These are phyloP conservation scores for Soucietia sequanensis DNA, from an alignment of 805 yeast genomes.

Conservation along the genomic window DNA sequence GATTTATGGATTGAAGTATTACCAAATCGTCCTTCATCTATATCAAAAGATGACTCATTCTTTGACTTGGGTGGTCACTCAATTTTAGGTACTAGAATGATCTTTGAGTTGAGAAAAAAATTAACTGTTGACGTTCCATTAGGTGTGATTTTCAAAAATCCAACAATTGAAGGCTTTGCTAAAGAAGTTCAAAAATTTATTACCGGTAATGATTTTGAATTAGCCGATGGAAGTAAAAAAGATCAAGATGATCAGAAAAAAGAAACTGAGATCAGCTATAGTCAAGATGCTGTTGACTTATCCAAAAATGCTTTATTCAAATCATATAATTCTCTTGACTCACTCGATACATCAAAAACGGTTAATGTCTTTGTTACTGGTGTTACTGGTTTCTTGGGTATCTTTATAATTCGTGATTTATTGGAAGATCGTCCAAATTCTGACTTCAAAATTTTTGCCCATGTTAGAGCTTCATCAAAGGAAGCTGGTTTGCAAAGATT, in stretches of 20 bases:
- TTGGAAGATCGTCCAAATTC: constrained; percentile 50
- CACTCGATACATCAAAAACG: constrained; percentile 30
- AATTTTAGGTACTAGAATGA: constrained; percentile 94
- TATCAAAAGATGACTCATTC: constrained; percentile 81
- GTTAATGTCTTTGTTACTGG: constrained; percentile 86
- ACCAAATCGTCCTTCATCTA: constrained; percentile 79
- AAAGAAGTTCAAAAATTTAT: constrained; percentile 60
- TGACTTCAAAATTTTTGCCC: constrained; percentile 70
- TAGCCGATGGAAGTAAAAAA: constrained; percentile 28
- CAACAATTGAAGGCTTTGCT: constrained; percentile 81
- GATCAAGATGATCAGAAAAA: constrained; percentile 11
- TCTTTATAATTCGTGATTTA: constrained; percentile 79
- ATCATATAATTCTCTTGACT: constrained; percentile 45
- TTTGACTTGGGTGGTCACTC: constrained; percentile 99
- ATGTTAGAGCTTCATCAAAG: constrained; percentile 79
- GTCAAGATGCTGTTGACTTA: constrained; percentile 67
- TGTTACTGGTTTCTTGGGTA: constrained; percentile 93
- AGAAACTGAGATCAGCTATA: constrained; percentile 39
- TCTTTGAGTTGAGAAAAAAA: constrained; percentile 81
- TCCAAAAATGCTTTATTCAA: constrained; percentile 38
- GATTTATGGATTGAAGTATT: constrained; percentile 84
- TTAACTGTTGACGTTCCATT: constrained; percentile 81
- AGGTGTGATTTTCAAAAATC: constrained; percentile 85
- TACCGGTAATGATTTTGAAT: constrained; percentile 48
- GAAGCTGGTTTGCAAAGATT: constrained; percentile 75